These are phyloP conservation scores for Tolypocladium ophioglossoides DNA, from an alignment of 2,329 filamentous ascomycete species.

Conservation along the genomic window DNA sequence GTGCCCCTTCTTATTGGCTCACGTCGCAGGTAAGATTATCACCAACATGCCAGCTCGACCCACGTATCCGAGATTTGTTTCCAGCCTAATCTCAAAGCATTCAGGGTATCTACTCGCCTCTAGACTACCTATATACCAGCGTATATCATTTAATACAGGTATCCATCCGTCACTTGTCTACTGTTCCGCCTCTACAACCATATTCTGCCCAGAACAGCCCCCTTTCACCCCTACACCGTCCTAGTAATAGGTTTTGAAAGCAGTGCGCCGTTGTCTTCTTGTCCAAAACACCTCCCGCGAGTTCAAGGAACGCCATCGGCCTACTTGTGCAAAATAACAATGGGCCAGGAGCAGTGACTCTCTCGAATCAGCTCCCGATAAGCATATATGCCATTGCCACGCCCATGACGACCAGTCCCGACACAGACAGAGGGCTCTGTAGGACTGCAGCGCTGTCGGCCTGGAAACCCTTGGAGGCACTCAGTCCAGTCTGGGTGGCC, in stretches of 20 bases:
- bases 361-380: not conserved
- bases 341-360: not conserved
- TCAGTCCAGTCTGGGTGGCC: constrained; percentile 10
- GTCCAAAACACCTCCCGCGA: not conserved
- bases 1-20: not conserved
- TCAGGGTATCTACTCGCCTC: not conserved
- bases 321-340: not conserved
- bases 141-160: not conserved
- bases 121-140: not conserved
- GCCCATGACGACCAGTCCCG: constrained; percentile 7
- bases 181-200: too few species aligned
- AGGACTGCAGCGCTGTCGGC: constrained; percentile 8
- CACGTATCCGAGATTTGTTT: not conserved
- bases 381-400: constrained; percentile 9
- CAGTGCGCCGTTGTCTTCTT: not conserved
- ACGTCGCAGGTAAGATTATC: not conserved
- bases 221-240: not conserved
- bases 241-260: not conserved
- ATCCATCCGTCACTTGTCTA: not conserved
- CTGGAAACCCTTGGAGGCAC: constrained; percentile 22
- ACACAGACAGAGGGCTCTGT: constrained; percentile 4
- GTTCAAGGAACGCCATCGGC: not conserved
- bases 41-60: too few species aligned
- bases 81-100: not conserved
- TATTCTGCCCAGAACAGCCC: too few species aligned